These are phyloP conservation scores for Fusarium chaquense DNA, from an alignment of 2,329 filamentous ascomycete species.

Conservation along the genomic window DNA sequence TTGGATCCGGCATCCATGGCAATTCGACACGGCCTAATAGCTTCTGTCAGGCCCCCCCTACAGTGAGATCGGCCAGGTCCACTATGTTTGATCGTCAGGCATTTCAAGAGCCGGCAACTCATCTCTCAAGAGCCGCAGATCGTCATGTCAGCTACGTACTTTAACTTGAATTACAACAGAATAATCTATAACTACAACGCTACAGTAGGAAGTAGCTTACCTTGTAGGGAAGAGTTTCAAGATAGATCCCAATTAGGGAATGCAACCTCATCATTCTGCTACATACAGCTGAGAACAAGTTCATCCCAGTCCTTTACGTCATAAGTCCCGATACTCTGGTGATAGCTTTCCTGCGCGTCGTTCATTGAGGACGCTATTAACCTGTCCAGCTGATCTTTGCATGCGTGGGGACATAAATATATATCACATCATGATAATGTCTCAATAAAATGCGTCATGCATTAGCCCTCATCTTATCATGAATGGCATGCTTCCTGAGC, in stretches of 20 bases:
- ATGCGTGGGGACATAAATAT: constrained; percentile 12
- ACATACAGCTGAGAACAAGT: constrained; percentile 11
- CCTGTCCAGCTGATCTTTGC: constrained; percentile 17
- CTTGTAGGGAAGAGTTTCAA: constrained; percentile 18
- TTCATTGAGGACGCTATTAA: background rate
- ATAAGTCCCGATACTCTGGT: constrained; percentile 15
- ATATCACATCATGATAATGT: constrained; percentile 16
- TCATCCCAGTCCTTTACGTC: constrained; percentile 40
- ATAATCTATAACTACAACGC: constrained; percentile 11
- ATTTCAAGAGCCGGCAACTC: constrained; percentile 37
- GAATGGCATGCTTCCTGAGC: constrained; percentile 3
- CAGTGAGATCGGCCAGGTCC: constrained; percentile 35
- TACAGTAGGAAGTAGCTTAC: constrained; percentile 4
- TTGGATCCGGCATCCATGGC: background rate
- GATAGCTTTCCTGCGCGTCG: background rate
- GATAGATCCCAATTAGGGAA: constrained; percentile 35
- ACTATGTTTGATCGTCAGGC: constrained; percentile 41
- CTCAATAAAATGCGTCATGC: constrained; percentile 39
- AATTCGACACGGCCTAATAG: constrained; percentile 1
- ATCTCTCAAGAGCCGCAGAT: constrained; percentile 28
- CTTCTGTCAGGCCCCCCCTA: constrained; percentile 16
- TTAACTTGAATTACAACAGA: constrained; percentile 1
- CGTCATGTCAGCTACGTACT: constrained; percentile 25
- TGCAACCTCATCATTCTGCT: constrained; percentile 4
- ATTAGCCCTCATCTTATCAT: constrained; percentile 6